Evolutionary conservation across 495 filamentous ascomycete species (phyloP).

Genomic region (Glonium stellatum): DNA sequence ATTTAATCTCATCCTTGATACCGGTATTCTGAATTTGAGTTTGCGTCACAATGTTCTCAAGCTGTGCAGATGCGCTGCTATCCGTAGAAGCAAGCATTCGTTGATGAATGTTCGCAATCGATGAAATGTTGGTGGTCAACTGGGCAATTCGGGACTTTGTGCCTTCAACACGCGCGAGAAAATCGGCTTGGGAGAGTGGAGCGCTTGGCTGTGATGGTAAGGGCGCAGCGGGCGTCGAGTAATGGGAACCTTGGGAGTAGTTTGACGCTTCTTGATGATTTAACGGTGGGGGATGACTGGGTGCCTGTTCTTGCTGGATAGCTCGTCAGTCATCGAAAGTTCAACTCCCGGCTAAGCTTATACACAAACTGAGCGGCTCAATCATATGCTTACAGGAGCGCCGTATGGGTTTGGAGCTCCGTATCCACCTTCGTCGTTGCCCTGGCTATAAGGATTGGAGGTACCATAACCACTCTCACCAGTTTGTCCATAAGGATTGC

Average conservation of each 20-base stretch:
- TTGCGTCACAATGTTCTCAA: slow-evolving; percentile 55
- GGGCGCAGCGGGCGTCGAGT: slow-evolving; percentile 19
- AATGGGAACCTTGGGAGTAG: slow-evolving; percentile 33
- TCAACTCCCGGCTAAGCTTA: neutral
- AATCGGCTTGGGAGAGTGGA: slow-evolving; percentile 44
- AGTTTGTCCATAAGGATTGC: slow-evolving; percentile 41
- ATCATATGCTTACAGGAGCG: slow-evolving; percentile 12
- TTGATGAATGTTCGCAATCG: slow-evolving; percentile 55
- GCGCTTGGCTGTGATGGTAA: slow-evolving; percentile 11
- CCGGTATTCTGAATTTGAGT: slow-evolving; percentile 59
- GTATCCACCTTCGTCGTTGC: slow-evolving; percentile 3
- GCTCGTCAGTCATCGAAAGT: slow-evolving; percentile 1
- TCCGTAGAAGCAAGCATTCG: slow-evolving; percentile 51
- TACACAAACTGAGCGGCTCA: slow-evolving; percentile 13
- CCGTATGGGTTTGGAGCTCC: slow-evolving; percentile 12
- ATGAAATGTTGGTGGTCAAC: slow-evolving; percentile 47
- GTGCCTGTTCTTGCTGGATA: slow-evolving; percentile 28
- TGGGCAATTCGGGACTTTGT: slow-evolving; percentile 51
- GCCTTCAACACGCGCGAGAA: slow-evolving; percentile 52
- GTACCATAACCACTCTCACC: slow-evolving; percentile 46
- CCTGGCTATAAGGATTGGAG: slow-evolving; percentile 33
- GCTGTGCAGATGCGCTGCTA: slow-evolving; percentile 39
- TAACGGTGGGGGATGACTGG: slow-evolving; percentile 26
- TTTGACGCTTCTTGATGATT: slow-evolving; percentile 28
- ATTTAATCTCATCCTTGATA: slow-evolving; percentile 62